phyloP scores from a whole-genome alignment of 345 rosid genomes.

The Abelmoschus esculentus region DNA sequence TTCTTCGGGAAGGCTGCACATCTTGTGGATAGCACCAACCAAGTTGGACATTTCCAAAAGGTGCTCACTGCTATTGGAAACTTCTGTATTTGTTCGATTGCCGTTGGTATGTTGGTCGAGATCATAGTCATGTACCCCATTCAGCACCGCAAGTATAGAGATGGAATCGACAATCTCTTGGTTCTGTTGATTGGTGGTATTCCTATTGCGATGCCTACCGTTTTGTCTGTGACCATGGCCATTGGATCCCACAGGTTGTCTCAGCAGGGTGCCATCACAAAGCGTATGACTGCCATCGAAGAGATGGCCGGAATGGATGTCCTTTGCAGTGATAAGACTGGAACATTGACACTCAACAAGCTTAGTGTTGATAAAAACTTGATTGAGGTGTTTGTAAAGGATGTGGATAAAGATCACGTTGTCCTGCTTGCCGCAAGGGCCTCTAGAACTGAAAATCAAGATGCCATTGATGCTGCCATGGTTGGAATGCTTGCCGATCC shows the following conservation, averaged over 20 bases:
- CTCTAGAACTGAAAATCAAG: conserved; percentile 31
- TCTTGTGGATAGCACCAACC: conserved; percentile 1
- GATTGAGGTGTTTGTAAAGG: not conserved
- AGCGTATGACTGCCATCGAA: conserved; percentile 1
- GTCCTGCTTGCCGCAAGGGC: not conserved
- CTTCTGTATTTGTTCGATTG: not conserved
- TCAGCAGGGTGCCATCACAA: not conserved
- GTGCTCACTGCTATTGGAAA: not conserved
- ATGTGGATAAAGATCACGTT: not conserved
- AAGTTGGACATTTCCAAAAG: not conserved
- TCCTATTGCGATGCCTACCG: not conserved
- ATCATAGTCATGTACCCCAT: not conserved
- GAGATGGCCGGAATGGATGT: not conserved
- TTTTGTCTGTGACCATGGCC: not conserved
- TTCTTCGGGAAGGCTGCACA: not conserved
- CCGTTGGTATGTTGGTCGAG: not conserved
- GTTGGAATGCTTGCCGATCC: conserved; percentile 87
- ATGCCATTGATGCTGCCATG: conserved; percentile 85
- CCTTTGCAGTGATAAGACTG: not conserved
- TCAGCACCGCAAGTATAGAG: not conserved
- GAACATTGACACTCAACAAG: not conserved
- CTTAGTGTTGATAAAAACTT: not conserved
- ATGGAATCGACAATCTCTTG: not conserved
- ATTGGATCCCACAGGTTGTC: not conserved
- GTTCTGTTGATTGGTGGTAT: not conserved